phyloP scores from a whole-genome alignment of 352 stramenopile species.

The Globisporangium solare region DNA sequence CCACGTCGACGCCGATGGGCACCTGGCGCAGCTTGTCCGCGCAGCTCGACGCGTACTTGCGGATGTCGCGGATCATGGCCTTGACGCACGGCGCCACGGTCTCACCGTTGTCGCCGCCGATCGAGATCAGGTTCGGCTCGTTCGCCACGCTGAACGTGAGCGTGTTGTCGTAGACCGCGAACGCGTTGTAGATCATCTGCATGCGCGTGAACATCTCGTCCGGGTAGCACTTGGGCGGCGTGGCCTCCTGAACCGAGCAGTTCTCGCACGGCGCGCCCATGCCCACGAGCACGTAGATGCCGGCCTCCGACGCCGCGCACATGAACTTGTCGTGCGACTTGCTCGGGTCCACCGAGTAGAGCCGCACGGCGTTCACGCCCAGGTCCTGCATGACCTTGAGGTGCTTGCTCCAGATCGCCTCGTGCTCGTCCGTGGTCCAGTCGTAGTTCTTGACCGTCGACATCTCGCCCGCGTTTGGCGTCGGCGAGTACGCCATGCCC shows the following conservation, averaged over 20 bases:
- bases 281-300: slow-evolving; percentile 72
- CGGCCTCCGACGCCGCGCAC: slow-evolving; percentile 51
- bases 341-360: slow-evolving; percentile 63
- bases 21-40: slow-evolving; percentile 39
- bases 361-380: slow-evolving; percentile 57
- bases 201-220: slow-evolving; percentile 44
- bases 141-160: slow-evolving; percentile 63
- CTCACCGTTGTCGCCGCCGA: slow-evolving; percentile 28
- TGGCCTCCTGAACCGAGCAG: slow-evolving; percentile 40
- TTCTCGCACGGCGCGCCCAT: slow-evolving; percentile 43
- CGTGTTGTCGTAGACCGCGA: slow-evolving; percentile 71
- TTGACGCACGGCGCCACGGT: slow-evolving; percentile 65
- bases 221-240: slow-evolving; percentile 44
- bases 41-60: slow-evolving; percentile 45
- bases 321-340: slow-evolving; percentile 76
- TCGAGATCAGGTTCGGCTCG: slow-evolving; percentile 57
- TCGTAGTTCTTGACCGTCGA: slow-evolving; percentile 52
- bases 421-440: slow-evolving; percentile 56
- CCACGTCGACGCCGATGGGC: slow-evolving; percentile 68
- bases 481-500: slow-evolving; percentile 67
- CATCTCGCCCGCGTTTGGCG: slow-evolving; percentile 53
- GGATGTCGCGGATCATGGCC: slow-evolving; percentile 56
- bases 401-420: slow-evolving; percentile 48
- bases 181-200: slow-evolving; percentile 69
- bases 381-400: slow-evolving; percentile 47